Conservation (phyloP, 495 filamentous ascomycete species). For the Trichoderma gamsii region DNA sequence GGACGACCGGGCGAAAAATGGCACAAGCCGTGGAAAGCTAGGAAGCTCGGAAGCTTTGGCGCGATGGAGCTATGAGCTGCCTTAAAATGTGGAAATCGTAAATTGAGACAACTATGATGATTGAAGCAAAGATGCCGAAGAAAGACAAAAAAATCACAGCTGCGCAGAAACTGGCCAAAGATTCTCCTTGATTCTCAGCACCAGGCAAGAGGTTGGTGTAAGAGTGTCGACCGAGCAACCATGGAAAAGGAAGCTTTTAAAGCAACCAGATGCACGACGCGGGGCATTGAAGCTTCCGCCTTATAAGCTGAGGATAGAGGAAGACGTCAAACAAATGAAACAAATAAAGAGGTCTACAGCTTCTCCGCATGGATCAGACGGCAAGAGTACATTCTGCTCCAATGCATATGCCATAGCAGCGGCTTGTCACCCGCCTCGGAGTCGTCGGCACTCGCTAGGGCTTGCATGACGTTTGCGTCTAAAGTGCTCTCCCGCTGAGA, state of each 20-base stretch:
- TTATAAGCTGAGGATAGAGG: background rate
- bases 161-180: background rate
- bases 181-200: no score
- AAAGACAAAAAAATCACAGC: background rate
- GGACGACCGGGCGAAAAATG: background rate
- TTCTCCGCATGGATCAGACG: background rate
- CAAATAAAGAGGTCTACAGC: background rate
- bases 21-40: background rate
- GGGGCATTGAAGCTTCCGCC: background rate
- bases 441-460: background rate
- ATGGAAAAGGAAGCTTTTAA: conserved; percentile 7
- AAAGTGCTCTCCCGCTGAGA: background rate
- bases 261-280: background rate
- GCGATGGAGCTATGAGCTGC: background rate
- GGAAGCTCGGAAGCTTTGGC: background rate
- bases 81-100: background rate
- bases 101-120: background rate
- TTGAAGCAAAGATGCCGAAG: background rate
- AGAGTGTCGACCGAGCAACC: conserved; percentile 12
- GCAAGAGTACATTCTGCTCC: background rate
- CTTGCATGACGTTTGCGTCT: background rate
- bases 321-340: background rate
- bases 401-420: no score
- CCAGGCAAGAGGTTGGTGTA: background rate
- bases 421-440: background rate